Base-by-base conservation (phyloP, 192 early-diverging fungal genomes). In the Obelidium mucronatum region DNA sequence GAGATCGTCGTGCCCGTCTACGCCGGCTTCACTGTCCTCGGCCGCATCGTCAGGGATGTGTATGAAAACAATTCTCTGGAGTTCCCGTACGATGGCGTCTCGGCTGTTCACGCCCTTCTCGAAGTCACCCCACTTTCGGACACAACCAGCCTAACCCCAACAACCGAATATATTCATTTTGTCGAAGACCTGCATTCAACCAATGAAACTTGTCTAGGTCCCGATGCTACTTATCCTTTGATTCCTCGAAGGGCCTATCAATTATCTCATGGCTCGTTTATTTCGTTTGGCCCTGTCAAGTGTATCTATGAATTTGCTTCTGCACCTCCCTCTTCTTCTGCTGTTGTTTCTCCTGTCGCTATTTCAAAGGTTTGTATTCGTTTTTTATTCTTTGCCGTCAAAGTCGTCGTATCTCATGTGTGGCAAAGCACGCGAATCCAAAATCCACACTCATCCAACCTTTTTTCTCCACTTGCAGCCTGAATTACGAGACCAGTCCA, bases 181-280 rank as follows among this genome's bases (percentile, higher is more conserved):
- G 62, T 64, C 44, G 40, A 42, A 51, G 69, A 72, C 40, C 53
- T 72, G 30, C 34, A 72, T 34, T 55, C 69, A 22, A 72, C 69
- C 24, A 72, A 72, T 54, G 8, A 30, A 26, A 72, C 69, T n/a
- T 34, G n/a, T 35, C 13, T 72, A 5, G 55, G 55, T n/a, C 30
- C 34, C 11, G 40, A 31, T 24, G 15, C 28, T 28, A 22, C 26
- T 8, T 64, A 26, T 15, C 8, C 13, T 8, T 54, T 72, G n/a
- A 35, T 24, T 36, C 69, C 69, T 19, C 51, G 69, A 22, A 54
- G 36, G 26, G 24, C 69, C 15, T 76, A 76, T 26, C 63, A 66
- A 26, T 44, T 76, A n/a, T 17, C 26, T n/a, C 74, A 76, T 37
- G 61, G 61, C 15, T 22, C 19, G 24, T 6, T 15, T 31, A 51